Evolutionary conservation across 176 grass and related monocot species (phyloP), one percentile per base, ranked within the genome.

Genomic region (Oropetium thomaeum): DNA sequence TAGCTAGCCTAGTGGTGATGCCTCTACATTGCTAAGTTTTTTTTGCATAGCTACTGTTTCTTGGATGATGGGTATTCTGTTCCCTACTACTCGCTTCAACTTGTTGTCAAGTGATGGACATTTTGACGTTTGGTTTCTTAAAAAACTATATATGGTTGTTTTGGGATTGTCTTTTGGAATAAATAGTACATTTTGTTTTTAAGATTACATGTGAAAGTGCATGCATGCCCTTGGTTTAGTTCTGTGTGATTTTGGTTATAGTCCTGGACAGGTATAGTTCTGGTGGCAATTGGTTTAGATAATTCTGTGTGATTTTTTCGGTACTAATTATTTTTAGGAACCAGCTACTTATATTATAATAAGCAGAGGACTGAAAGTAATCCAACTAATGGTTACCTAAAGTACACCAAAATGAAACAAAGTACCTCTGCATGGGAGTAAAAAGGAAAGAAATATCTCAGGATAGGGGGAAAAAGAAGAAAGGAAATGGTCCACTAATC

Each of bases 241-340:
- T 65, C 38, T 65, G 51, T 58, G 73, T 76, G 73, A 59, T 87
- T 40, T 48, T 22, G n/a, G n/a, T n/a, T n/a, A n/a, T n/a, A n/a
- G n/a, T n/a, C n/a, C n/a, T n/a, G n/a, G n/a, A 44, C 54, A 55
- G 25, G 25, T 68, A 16, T 76, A 55, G 70, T 44, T 76, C 78
- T 30, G 44, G 34, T 75, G 54, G 45, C 69, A 71, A 14, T 33
- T 81, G 39, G 63, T 37, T 37, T 87, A 82, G 85, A 54, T 78
- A 67, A 67, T 62, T 65, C 38, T 65, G 51, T 58, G 73, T 76
- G 73, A 59, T 87, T 40, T 48, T 22, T 58, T 74, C 40, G 7
- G 33, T 62, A n/a, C 15, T 15, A 31, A 75, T 43, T 41, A 49
- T 62, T 61, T 75, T n/a, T 52, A 8, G 14, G 23, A 64, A 40